These are phyloP conservation scores for Diversispora eburnea DNA, from an alignment of 192 early-diverging fungal genomes.

Conservation along the genomic window DNA sequence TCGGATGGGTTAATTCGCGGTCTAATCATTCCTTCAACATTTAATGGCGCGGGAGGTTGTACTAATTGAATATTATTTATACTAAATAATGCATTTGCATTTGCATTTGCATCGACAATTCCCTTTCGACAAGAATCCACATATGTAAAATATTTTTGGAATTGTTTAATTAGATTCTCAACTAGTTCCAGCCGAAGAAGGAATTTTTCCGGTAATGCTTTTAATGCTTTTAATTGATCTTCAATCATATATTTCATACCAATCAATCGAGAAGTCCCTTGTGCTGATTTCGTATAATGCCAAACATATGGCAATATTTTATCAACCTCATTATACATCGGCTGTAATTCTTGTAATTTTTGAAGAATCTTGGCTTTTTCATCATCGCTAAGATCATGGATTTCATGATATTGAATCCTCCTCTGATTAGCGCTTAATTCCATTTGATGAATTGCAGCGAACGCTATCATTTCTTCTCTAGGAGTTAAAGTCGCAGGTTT, in stretches of 20 bases:
- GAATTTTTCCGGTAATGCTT: neutral
- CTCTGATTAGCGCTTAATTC: neutral
- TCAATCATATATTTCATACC: constrained; percentile 21
- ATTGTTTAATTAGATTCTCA: constrained; percentile 5
- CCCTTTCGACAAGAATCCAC: neutral
- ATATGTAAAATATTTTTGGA: constrained; percentile 5
- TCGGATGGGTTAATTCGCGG: constrained; percentile 1
- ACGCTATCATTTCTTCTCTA: neutral
- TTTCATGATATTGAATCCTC: constrained; percentile 19
- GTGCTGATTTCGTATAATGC: constrained; percentile 12
- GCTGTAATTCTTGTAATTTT: neutral
- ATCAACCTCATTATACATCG: constrained; percentile 11
- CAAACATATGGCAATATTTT: constrained; percentile 12
- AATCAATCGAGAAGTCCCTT: neutral
- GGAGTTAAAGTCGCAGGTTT: neutral
- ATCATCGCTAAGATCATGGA: neutral
- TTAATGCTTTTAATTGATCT: constrained; percentile 14
- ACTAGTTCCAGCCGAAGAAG: neutral
- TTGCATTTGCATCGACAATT: neutral
- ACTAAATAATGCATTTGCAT: no score
- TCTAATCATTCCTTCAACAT: neutral
- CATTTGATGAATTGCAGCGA: neutral
- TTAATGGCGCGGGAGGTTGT: neutral
- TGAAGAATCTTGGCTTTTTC: neutral
- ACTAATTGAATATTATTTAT: neutral